Conservation (phyloP, 2,329 filamentous ascomycete genomes). For the Acephala macrosclerotiorum region DNA sequence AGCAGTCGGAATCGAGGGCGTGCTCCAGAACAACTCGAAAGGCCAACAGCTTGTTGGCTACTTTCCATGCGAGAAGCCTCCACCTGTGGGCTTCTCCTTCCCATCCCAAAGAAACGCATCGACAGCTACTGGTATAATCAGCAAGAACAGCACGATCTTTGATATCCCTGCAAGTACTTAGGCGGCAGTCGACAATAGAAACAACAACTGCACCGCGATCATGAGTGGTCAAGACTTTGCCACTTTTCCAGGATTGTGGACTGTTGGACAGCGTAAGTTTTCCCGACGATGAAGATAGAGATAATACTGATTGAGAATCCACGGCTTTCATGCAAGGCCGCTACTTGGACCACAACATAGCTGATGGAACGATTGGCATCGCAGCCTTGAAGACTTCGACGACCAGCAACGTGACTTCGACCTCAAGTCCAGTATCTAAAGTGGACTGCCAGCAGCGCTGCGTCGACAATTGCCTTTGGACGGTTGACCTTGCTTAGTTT, state of each 20-base stretch:
- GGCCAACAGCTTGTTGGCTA: constrained; percentile 17
- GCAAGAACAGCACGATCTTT: constrained; percentile 15
- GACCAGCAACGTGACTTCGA: constrained; percentile 3
- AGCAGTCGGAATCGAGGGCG: constrained; percentile 18
- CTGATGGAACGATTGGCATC: background rate
- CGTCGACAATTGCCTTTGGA: background rate
- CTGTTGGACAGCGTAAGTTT: constrained; percentile 17
- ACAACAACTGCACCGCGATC: constrained; percentile 19
- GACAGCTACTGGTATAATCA: background rate
- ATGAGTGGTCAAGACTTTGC: constrained; percentile 9
- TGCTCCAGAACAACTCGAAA: constrained; percentile 1
- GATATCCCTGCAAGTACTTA: constrained; percentile 9
- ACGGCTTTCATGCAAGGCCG: constrained; percentile 1
- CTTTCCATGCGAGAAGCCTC: constrained; percentile 23
- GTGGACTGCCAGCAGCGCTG: background rate
- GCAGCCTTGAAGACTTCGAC: background rate
- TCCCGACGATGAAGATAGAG: background rate
- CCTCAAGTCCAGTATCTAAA: background rate
- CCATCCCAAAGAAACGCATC: constrained; percentile 20
- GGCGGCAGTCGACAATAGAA: background rate
- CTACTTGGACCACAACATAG: background rate
- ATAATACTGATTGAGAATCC: background rate
- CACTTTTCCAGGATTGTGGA: constrained; percentile 12
- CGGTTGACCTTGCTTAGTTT: background rate
- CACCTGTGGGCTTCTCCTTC: constrained; percentile 23